phyloP scores from a whole-genome alignment of 1,284 basidiomycete species.

The Lentinus polychrous region DNA sequence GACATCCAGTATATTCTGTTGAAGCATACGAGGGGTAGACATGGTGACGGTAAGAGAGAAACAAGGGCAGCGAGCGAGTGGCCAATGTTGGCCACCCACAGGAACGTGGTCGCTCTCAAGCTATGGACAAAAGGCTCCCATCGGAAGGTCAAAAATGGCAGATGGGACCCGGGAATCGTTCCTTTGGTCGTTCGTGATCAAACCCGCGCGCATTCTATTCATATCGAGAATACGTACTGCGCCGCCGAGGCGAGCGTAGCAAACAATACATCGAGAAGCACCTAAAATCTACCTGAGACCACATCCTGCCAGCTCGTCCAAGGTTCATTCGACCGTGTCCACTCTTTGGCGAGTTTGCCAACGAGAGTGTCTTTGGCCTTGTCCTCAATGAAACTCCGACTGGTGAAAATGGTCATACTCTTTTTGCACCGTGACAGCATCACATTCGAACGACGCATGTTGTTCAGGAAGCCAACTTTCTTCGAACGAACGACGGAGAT shows the following conservation, averaged over 20 bases:
- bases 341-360: slow-evolving; percentile 5
- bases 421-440: slow-evolving; percentile 39
- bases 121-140: no score
- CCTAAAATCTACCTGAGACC: slow-evolving; percentile 2
- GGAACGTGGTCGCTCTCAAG: no score
- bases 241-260: no score
- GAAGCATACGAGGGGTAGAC: slow-evolving; percentile 12
- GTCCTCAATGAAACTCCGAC: slow-evolving; percentile 1
- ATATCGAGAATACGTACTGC: background rate
- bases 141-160: no score
- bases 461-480: slow-evolving; percentile 34
- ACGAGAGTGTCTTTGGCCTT: slow-evolving; percentile 4
- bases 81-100: background rate
- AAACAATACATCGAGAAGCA: background rate
- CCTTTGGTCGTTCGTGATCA: slow-evolving; percentile 9
- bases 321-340: background rate
- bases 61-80: background rate
- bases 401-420: slow-evolving; percentile 37
- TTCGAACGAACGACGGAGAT: slow-evolving; percentile 37
- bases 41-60: slow-evolving; percentile 14
- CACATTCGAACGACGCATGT: slow-evolving; percentile 37
- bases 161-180: background rate
- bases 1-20: slow-evolving; percentile 22
- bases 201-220: no score
- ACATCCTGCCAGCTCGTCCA: slow-evolving; percentile 8